Base-by-base conservation (phyloP, 2,329 filamentous ascomycete genomes). In the Apiospora saccharicola region DNA sequence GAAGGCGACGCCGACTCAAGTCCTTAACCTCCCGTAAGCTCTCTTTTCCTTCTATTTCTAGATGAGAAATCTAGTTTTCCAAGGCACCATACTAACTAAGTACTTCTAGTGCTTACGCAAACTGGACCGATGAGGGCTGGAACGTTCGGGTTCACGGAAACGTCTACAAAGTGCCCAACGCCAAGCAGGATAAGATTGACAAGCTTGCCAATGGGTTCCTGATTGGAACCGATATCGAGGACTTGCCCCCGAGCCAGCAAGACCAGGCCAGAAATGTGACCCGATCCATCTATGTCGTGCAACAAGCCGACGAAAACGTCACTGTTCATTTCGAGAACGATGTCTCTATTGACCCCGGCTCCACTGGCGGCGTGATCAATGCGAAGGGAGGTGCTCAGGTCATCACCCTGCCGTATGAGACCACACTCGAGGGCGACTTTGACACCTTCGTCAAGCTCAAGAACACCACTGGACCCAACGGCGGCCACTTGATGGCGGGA, bases 121-220 rank as follows among this genome's bases (percentile, higher is more conserved):
- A 95, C 75, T 95, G 92, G 90, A 95, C 93, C 1, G 85, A 91
- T n/a, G 82, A 90, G 72, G 92, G 92, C 46, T 95, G 93, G 93
- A 94, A 91, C 74, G 86, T 95, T 4, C 88, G 92, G 41, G 89
- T 95, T 74, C 93, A 93, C 75, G 93, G 93, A 76, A 94, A 94
- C 77, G 91, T 95, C n/a, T 95, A 91, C 86, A 95, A 94, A 81
- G 88, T 92, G 74, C 93, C 93, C 1, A 89, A 93, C 73, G 91
- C 93, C 46, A 88, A 87, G 1, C 85, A 90, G 75, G 83, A 85
- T 46, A 93, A 90, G 76, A 83, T 95, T 67, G 88, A 95, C 75
- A 85, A 91, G 49, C 85, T 95, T 4, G 91, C 92, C 72, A 90
- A 94, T 75, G 81, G 90, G 44, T 94, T 95, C 81, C 85, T 95